Evolutionary conservation across 495 filamentous ascomycete species (phyloP).

Genomic region (Xylaria castorea): DNA sequence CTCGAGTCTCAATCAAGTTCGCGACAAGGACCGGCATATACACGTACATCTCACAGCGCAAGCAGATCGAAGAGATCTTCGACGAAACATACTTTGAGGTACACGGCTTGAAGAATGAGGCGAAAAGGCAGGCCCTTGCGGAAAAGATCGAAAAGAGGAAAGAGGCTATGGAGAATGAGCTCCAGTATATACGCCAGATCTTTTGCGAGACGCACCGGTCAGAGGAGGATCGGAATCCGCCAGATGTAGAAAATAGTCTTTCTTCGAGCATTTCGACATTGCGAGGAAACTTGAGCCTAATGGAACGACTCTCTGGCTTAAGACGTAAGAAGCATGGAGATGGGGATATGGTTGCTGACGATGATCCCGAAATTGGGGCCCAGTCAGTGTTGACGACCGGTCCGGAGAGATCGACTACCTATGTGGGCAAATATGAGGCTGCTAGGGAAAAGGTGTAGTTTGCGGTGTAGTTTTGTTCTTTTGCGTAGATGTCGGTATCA

Average conservation of each 20-base stretch:
- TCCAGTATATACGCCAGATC: neutral
- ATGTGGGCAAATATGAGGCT: too few species aligned
- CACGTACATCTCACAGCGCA: neutral
- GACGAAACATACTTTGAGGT: neutral
- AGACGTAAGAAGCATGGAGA: neutral
- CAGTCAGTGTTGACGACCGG: neutral
- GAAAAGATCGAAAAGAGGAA: neutral
- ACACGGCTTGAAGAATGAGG: neutral
- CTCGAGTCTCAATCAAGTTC: neutral
- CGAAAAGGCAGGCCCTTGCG: neutral
- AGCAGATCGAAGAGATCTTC: neutral
- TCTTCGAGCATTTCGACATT: neutral
- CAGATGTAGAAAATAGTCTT: neutral
- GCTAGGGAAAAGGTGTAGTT: too few species aligned
- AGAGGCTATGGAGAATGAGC: neutral
- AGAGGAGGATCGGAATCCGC: neutral
- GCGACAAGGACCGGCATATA: constrained; percentile 32
- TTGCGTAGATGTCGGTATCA: too few species aligned
- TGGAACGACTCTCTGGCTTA: neutral
- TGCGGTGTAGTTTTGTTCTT: too few species aligned
- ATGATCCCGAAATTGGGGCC: neutral
- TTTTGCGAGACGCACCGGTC: neutral
- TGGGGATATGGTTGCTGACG: neutral
- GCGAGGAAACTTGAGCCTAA: neutral
- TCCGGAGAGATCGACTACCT: too few species aligned